A percentile compares a stretch with the other conserved stretches of the same genome.
These are phyloP conservation scores for Spergularia marina DNA, from an alignment of 148 eudicot species.

Conservation along the genomic window DNA sequence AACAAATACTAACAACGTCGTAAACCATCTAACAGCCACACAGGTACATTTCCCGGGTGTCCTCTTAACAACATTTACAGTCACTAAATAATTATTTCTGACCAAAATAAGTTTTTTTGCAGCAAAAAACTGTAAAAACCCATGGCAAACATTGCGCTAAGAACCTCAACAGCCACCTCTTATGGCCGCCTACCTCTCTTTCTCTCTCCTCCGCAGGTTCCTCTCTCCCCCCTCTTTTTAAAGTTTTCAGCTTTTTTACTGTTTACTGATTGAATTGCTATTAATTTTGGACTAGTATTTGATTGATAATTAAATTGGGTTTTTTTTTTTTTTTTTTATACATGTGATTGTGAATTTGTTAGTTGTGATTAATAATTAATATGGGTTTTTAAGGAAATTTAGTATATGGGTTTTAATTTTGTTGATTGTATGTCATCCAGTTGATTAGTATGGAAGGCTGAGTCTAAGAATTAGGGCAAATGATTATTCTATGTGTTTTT, in stretches of 20 bases:
- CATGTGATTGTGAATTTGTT: too few relatives aligned
- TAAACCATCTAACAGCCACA: conserved; percentile 11
- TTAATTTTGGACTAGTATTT: neutral
- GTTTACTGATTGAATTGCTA: neutral
- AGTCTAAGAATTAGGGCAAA: too few relatives aligned
- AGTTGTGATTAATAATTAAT: too few relatives aligned
- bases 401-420: too few relatives aligned
- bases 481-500: too few relatives aligned
- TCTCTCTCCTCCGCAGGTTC: conserved; percentile 56
- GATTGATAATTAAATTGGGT: too few relatives aligned
- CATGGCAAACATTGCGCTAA: conserved; percentile 33
- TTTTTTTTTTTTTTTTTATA: too few relatives aligned
- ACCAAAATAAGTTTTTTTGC: neutral
- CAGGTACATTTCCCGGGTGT: neutral
- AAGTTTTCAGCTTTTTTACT: neutral
- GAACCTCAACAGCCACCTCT: conserved; percentile 26
- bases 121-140: neutral
- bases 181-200: conserved; percentile 48
- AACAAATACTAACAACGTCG: neutral
- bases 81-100: neutral
- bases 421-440: too few relatives aligned
- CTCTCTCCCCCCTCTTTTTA: neutral
- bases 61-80: neutral
- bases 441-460: too few relatives aligned
- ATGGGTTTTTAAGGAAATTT: too few relatives aligned